Percentiles rank a stretch among this genome's conserved stretches.
Conservation (phyloP, 345 rosid genomes). For the Hirschfeldia incana region DNA sequence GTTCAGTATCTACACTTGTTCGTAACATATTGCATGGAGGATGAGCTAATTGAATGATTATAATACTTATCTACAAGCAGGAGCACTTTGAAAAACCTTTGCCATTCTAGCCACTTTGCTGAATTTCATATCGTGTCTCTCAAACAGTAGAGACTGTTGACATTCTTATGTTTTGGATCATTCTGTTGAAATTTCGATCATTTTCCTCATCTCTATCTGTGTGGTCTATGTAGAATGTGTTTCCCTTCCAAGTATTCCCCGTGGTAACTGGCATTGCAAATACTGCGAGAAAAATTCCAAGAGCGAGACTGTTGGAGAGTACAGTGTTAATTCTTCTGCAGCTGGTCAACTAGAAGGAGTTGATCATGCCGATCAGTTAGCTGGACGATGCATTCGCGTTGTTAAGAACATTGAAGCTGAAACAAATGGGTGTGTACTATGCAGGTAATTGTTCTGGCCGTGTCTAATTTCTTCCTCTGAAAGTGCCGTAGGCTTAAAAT, state of each 20-base stretch:
- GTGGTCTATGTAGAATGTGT: constrained; percentile 68
- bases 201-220: constrained; percentile 24
- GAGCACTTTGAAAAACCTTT: constrained; percentile 9
- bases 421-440: constrained; percentile 82
- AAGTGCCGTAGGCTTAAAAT: constrained; percentile 8
- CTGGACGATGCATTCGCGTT: constrained; percentile 86
- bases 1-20: constrained; percentile 7
- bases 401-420: constrained; percentile 74
- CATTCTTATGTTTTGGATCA: constrained; percentile 19
- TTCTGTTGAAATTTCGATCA: constrained; percentile 4
- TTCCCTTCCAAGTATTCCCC: constrained; percentile 65
- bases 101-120: constrained; percentile 2
- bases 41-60: constrained; percentile 15
- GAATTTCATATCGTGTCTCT: constrained; percentile 14
- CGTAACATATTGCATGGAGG: constrained; percentile 8
- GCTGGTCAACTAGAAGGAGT: constrained; percentile 83
- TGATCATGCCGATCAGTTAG: constrained; percentile 77
- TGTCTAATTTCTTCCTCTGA: constrained; percentile 11
- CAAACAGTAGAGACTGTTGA: constrained; percentile 17
- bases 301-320: constrained; percentile 60
- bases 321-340: constrained; percentile 71
- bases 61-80: constrained; percentile 14
- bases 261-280: constrained; percentile 88
- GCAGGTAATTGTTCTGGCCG: constrained; percentile 59
- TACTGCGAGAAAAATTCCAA: constrained; percentile 70